Evolutionary conservation across 176 grass and related monocot species (phyloP), one percentile per base, ranked within the genome.

Genomic region (Lolium perenne): DNA sequence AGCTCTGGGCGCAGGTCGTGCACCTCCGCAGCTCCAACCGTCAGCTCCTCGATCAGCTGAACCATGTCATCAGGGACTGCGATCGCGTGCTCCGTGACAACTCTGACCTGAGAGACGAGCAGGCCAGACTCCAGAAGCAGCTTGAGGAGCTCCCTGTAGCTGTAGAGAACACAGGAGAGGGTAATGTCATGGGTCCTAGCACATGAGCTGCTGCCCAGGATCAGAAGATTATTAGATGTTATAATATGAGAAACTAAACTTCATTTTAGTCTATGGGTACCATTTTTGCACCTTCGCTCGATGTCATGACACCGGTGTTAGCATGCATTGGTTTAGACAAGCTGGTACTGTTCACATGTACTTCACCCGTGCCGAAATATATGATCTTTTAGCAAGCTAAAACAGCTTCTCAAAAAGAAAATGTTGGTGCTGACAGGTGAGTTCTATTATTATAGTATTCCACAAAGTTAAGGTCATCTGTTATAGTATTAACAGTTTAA

Each of bases 21-120:
- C 94, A 93, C 70, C 84, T 99, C 60, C 88, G 92, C 38, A 60
- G 65, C 48, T 85, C 74, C 69, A 99, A 96, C 21, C 89, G 90
- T 55, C 92, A 91, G 53, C 94, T 96, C 71, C 87, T 96, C 14
- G 87, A 99, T 59, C 86, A 99, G 83, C 89, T 96, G 55, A 99
- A 99, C 82, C 85, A 49, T 64, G 88, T 66, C 72, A 90, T 96
- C 85, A 88, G 88, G 83, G 97, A 90, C 45, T 86, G 74, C 22
- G 84, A 79, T 22, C 83, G 74, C 38, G 81, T 96, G 51, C 71
- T 87, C 53, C 92, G 80, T 5, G 89, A 99, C 81, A 99, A 99
- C 62, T 80, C 72, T 16, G 80, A 79, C 81, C 96, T 98, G 78
- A 89, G 86, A 85, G 80, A 85, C 32, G 86, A 95, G 55, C 82